Conservation (phyloP, 148 eudicot genomes). For the Simmondsia chinensis region DNA sequence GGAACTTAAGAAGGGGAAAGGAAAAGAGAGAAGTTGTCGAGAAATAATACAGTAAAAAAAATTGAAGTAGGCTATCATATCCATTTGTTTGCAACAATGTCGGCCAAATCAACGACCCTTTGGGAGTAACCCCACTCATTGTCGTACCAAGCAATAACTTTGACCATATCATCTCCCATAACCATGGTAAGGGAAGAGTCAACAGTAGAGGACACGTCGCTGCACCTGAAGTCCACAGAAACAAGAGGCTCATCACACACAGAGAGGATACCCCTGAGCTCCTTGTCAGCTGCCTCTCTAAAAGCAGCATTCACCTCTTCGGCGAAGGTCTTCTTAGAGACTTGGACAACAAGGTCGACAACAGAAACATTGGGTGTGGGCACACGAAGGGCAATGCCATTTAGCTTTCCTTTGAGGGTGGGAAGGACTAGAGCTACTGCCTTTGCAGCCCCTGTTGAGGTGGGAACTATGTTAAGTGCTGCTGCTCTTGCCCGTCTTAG, state of each 20-base stretch:
- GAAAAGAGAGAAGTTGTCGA: no score
- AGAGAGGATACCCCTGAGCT: constrained; percentile 74
- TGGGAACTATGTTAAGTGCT: constrained; percentile 95
- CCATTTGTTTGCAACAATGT: constrained; percentile 90
- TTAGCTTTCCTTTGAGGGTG: constrained; percentile 80
- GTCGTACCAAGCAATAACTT: constrained; percentile 98
- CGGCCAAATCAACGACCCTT: constrained; percentile 91
- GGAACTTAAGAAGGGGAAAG: no score
- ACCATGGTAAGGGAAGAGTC: constrained; percentile 97
- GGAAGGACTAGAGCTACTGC: constrained; percentile 97
- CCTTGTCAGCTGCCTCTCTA: constrained; percentile 74
- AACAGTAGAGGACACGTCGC: constrained; percentile 82
- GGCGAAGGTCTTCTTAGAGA: constrained; percentile 83
- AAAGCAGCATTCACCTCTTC: constrained; percentile 98
- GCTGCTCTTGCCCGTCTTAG: constrained; percentile 95
- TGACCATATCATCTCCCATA: constrained; percentile 99
- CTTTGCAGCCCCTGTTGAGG: constrained; percentile 97
- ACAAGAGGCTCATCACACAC: constrained; percentile 97
- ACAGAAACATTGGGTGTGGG: constrained; percentile 98
- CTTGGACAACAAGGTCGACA: constrained; percentile 93
- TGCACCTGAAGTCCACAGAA: constrained; percentile 86
- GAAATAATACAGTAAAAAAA: no score
- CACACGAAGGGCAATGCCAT: constrained; percentile 98
- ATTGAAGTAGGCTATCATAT: no score
- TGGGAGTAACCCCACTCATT: constrained; percentile 98